Evolutionary conservation across 495 filamentous ascomycete species (phyloP).

Genomic region (Pyrenopolyporus hunteri): DNA sequence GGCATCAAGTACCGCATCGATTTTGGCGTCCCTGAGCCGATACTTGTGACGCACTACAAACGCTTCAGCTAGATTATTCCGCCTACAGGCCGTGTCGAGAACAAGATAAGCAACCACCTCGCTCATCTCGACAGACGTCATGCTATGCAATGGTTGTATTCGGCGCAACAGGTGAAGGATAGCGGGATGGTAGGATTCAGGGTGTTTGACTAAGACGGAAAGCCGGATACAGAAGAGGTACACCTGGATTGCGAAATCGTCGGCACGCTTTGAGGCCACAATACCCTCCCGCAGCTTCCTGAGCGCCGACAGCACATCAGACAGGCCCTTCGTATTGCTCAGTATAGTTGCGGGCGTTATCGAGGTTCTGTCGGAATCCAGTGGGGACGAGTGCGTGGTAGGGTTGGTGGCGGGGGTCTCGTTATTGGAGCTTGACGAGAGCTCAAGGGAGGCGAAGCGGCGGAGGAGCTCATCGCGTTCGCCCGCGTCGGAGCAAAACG

Average conservation of each 20-base stretch:
- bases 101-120: conserved; percentile 83
- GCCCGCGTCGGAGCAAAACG: conserved; percentile 74
- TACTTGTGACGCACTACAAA: conserved; percentile 65
- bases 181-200: conserved; percentile 89
- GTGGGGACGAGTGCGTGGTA: conserved; percentile 4
- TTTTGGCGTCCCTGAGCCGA: conserved; percentile 61
- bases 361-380: conserved; percentile 1
- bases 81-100: conserved; percentile 85
- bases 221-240: conserved; percentile 83
- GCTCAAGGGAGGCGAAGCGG: conserved; percentile 70
- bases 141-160: conserved; percentile 68
- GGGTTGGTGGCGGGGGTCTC: conserved; percentile 18
- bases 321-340: conserved; percentile 48
- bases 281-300: conserved; percentile 92
- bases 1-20: conserved; percentile 71
- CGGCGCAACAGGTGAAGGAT: conserved; percentile 75
- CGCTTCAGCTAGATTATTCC: conserved; percentile 75
- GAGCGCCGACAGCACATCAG: conserved; percentile 68
- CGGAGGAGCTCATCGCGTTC: conserved; percentile 71
- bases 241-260: conserved; percentile 71
- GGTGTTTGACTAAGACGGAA: conserved; percentile 76
- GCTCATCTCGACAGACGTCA: conserved; percentile 70
- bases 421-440: conserved; percentile 39
- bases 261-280: conserved; percentile 70
- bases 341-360: conserved; percentile 26